phyloP scores from a whole-genome alignment of 1,284 basidiomycete species.

The Microbotryum saponariae region DNA sequence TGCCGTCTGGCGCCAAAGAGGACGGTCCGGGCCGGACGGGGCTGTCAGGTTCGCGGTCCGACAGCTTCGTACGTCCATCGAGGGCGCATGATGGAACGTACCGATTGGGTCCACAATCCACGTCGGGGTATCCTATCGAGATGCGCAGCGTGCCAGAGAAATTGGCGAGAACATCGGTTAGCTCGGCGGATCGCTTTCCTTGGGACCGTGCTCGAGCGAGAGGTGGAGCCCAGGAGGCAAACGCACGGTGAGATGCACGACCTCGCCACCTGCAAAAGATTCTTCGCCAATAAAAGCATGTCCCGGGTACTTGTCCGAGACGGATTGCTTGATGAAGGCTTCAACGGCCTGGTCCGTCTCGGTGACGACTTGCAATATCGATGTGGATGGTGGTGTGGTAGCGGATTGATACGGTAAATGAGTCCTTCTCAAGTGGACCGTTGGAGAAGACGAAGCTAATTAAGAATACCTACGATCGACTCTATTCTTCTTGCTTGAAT shows the following conservation, averaged over 20 bases:
- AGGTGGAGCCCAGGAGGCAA: no score
- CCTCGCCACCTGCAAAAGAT: constrained; percentile 67
- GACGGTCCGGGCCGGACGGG: constrained; percentile 2
- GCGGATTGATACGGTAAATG: neutral
- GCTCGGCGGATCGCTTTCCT: neutral
- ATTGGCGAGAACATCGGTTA: neutral
- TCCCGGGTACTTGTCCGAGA: constrained; percentile 42
- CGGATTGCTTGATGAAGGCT: constrained; percentile 66
- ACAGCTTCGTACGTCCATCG: no score
- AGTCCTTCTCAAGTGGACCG: neutral
- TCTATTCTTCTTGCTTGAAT: constrained; percentile 49
- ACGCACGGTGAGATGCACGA: constrained; percentile 54
- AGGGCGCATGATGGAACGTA: constrained; percentile 27
- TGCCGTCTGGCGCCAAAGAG: constrained; percentile 55
- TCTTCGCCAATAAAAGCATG: constrained; percentile 65
- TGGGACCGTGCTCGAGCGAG: no score
- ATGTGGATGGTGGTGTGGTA: neutral
- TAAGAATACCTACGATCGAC: constrained; percentile 36
- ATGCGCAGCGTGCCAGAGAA: no score
- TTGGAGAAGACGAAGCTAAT: no score
- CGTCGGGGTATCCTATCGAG: constrained; percentile 60
- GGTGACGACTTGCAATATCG: constrained; percentile 59
- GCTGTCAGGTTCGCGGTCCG: neutral
- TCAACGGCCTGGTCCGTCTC: constrained; percentile 93
- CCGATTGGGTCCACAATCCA: constrained; percentile 87